Evolutionary conservation across 2,329 filamentous ascomycete genomes (phyloP).

Genomic region (Zarea fungicola): DNA sequence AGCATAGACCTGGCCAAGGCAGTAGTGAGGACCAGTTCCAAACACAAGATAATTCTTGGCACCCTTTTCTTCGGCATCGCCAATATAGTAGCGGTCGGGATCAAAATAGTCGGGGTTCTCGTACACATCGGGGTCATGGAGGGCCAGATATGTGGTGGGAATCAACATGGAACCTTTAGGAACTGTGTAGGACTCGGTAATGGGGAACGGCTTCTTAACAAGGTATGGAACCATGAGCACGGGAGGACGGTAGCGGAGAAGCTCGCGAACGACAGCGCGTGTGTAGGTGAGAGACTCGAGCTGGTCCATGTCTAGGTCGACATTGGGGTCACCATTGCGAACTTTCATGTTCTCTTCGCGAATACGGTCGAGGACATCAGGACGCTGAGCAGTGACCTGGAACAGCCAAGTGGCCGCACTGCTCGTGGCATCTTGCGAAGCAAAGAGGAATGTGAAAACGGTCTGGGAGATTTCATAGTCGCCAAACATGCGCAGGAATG

Average conservation of each 20-base stretch:
- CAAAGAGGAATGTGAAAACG: slow-evolving; percentile 93
- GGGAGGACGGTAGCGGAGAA: slow-evolving; percentile 88
- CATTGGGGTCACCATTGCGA: slow-evolving; percentile 68
- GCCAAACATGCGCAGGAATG: slow-evolving; percentile 77
- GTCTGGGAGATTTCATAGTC: slow-evolving; percentile 92
- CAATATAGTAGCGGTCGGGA: slow-evolving; percentile 85
- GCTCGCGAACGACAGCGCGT: slow-evolving; percentile 84
- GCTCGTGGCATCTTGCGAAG: slow-evolving; percentile 93
- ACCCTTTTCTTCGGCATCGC: slow-evolving; percentile 78
- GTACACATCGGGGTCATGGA: slow-evolving; percentile 91
- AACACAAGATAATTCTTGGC: slow-evolving; percentile 97
- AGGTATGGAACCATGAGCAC: slow-evolving; percentile 96
- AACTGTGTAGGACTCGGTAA: slow-evolving; percentile 82
- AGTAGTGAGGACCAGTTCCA: slow-evolving; percentile 93
- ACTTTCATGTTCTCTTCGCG: slow-evolving; percentile 82
- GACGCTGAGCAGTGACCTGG: slow-evolving; percentile 87
- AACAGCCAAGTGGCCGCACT: slow-evolving; percentile 93
- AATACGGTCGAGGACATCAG: slow-evolving; percentile 84
- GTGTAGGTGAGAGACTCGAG: slow-evolving; percentile 88
- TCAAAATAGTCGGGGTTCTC: slow-evolving; percentile 83
- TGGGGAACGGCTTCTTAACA: slow-evolving; percentile 91
- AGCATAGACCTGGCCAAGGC: slow-evolving; percentile 88
- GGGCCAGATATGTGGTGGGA: slow-evolving; percentile 81
- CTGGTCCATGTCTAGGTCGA: slow-evolving; percentile 71
- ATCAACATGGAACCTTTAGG: slow-evolving; percentile 95